Base-by-base conservation (phyloP, 164 flowering plant species). In the Nymphaea thermarum region DNA sequence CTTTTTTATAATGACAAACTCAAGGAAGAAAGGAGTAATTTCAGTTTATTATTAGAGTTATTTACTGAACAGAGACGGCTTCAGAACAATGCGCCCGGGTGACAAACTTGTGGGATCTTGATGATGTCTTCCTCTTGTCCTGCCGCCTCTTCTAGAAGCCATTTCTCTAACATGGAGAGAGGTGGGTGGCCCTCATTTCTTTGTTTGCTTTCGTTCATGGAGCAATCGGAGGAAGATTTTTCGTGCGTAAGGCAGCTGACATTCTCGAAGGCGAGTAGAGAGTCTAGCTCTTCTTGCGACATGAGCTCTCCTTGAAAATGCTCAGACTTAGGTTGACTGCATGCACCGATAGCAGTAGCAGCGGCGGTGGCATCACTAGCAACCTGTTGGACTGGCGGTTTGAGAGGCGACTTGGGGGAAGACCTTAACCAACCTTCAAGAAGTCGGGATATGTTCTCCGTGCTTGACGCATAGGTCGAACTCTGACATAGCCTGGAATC, bases 351-450 rank as follows among this genome's bases (percentile, higher is more conserved):
- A 10, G 14, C 14, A 15, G 57, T 51, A 3, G 57, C 14, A 8
- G 57, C 57, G 12, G 57, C 57, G 57, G 57, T 51, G 14, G 12
- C 57, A 51, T 51, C 57, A 51, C 12, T 8, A 51, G 8, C 15
- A 51, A 10, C 11, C n/a, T 65, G 43, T 60, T 51, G 57, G 14
- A 51, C 8, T 62, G 64, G 18, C 4, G 36, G 16, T 42, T 25
- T 63, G 51, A 18, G 53, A 47, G 17, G 51, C 42, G 66, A 10
- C 72, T 75, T 77, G 43, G 88, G 85, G 7, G 92, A 83, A 25
- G 89, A 74, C 68, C 84, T 89, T 94, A 89, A 88, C 96, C 96
- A 92, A 15, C 94, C 94, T 78, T 90, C 85, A 6, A 92, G 78
- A 15, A 92, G 90, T 57, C 93, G 82, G 10, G 96, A 86, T 43